Conservation (phyloP, 768 basidiomycete species). For the Trametes punicea region DNA sequence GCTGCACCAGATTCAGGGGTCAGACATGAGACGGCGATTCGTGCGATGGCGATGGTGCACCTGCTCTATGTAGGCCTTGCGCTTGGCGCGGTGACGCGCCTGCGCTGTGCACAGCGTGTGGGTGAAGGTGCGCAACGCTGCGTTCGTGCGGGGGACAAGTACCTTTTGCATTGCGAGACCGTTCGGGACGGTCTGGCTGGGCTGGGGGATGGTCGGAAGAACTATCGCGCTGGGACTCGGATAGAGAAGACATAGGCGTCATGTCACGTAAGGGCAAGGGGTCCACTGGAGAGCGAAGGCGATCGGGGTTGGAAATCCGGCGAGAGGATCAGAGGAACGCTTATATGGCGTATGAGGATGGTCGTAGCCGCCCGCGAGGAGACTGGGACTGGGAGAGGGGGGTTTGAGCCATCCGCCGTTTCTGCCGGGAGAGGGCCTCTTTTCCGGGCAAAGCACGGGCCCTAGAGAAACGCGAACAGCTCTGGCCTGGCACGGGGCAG, state of each 20-base stretch:
- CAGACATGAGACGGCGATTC: slow-evolving; percentile 1
- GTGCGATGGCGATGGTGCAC: slow-evolving; percentile 33
- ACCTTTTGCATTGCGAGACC: slow-evolving; percentile 30
- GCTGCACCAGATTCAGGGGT: slow-evolving; percentile 38
- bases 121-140: neutral
- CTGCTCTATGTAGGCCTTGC: slow-evolving; percentile 92
- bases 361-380: slow-evolving; percentile 17
- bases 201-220: slow-evolving; percentile 18
- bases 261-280: slow-evolving; percentile 25
- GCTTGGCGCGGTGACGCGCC: slow-evolving; percentile 85
- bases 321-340: slow-evolving; percentile 19
- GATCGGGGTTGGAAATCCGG: slow-evolving; percentile 26
- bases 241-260: slow-evolving; percentile 22
- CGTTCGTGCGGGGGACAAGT: neutral
- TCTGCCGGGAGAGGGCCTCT: neutral
- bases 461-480: neutral
- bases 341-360: slow-evolving; percentile 18
- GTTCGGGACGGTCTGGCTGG: slow-evolving; percentile 21
- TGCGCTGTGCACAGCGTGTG: slow-evolving; percentile 65
- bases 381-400: neutral
- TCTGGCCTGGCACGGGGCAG: no score
- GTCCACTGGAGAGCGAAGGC: slow-evolving; percentile 26
- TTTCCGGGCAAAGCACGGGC: slow-evolving; percentile 7
- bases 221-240: slow-evolving; percentile 17
- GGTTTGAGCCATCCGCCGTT: neutral